Base-by-base conservation (phyloP, 331 rosid genomes). In the Dryas integrifolia region DNA sequence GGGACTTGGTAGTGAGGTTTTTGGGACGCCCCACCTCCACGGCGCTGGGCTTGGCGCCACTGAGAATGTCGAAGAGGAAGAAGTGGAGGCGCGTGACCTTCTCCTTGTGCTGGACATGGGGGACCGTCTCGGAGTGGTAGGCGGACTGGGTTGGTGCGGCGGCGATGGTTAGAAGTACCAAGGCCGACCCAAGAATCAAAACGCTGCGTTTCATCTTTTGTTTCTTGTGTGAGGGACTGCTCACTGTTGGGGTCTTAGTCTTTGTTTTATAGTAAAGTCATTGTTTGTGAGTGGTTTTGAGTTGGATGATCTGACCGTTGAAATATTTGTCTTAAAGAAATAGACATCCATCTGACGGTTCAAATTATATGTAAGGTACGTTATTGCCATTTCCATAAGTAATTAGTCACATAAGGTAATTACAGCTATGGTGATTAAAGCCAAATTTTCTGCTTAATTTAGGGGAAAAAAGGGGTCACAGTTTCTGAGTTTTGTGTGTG, bases 51-150 rank as follows among this genome's bases (percentile, higher is more conserved):
- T 72, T 58, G 59, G 46, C 8, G 48, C 68, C 76, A 15, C 68
- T 72, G 66, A 72, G 55, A 46, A 72, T 58, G 53, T 72, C 76
- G 38, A 72, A 72, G 45, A 72, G 67, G 76, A 45, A 72, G 67
- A 72, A 72, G 58, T 72, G 76, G 57, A 72, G 67, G 7, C 1
- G 43, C 4, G 75, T 71, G 57, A 72, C 65, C 26, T 58, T 72
- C 7, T 72, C 68, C 40, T 46, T 35, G 18, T n/a, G 44, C 6
- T 14, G 56, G 38, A 46, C 39, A 6, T 5, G 7, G 12, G 67
- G 67, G 0, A 45, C 12, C 14, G 76, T 58, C 11, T 30, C 26
- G 14, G 76, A 72, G 57, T 57, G 24, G 56, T 72, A 72, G 24
- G 2, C 18, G 52, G 53, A 58, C 5, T 45, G 44, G 58, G 76